Evolutionary conservation across 306 rosid species (phyloP).

Genomic region (Canavalia gladiata): DNA sequence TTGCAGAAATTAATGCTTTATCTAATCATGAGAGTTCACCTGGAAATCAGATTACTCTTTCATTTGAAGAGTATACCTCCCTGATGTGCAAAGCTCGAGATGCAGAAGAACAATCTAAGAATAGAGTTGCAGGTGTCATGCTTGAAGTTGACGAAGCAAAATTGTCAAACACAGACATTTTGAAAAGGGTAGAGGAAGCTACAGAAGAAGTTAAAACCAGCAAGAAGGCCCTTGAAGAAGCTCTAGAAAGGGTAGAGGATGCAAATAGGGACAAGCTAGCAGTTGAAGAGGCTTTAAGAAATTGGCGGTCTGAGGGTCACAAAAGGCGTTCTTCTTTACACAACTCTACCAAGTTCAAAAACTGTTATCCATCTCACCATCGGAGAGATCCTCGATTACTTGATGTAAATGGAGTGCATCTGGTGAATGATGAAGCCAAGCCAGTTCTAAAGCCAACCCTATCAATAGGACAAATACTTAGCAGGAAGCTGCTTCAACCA

Average conservation of each 20-base stretch:
- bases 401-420: constrained; percentile 71
- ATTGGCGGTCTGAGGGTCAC: constrained; percentile 78
- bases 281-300: constrained; percentile 87
- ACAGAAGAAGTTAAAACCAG: constrained; percentile 71
- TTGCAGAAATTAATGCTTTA: constrained; percentile 75
- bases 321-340: constrained; percentile 62
- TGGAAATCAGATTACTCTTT: constrained; percentile 64
- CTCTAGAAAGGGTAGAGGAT: constrained; percentile 78
- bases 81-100: constrained; percentile 66
- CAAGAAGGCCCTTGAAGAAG: constrained; percentile 80
- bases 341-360: constrained; percentile 77
- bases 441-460: constrained; percentile 76
- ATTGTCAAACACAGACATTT: constrained; percentile 61
- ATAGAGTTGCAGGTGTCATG: constrained; percentile 73
- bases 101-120: constrained; percentile 70
- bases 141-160: constrained; percentile 76
- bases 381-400: constrained; percentile 65
- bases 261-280: constrained; percentile 85
- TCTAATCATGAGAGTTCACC: constrained; percentile 45
- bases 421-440: constrained; percentile 57
- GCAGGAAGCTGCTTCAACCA: constrained; percentile 74
- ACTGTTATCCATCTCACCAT: constrained; percentile 58
- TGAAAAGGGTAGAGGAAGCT: constrained; percentile 78
- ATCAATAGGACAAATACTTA: constrained; percentile 90
- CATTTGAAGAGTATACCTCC: constrained; percentile 72